phyloP scores from a whole-genome alignment of 148 eudicot species.

The Polygonum maritimum region DNA sequence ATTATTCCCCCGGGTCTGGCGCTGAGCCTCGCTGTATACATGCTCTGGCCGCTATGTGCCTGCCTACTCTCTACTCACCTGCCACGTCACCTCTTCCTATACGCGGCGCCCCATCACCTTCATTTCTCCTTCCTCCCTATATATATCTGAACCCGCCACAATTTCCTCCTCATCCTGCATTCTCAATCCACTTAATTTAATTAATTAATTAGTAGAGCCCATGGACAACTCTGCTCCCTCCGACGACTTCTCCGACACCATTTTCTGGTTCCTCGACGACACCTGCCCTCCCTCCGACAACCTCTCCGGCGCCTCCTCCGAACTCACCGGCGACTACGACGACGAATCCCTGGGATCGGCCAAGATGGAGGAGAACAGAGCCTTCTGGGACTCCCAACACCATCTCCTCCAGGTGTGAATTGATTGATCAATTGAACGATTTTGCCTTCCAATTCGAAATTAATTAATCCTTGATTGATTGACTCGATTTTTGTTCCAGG shows the following conservation, averaged over 20 bases:
- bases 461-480: neutral
- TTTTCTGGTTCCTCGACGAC: conserved; percentile 26
- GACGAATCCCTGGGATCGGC: conserved; percentile 4
- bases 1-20: neutral
- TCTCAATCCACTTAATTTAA: neutral
- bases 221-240: conserved; percentile 6
- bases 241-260: conserved; percentile 8
- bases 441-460: neutral
- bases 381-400: conserved; percentile 24
- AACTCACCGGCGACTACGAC: neutral
- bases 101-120: neutral
- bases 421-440: neutral
- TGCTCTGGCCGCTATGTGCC: neutral
- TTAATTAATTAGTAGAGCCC: neutral
- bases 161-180: neutral
- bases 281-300: conserved; percentile 1
- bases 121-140: neutral
- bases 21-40: neutral
- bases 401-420: conserved; percentile 12
- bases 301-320: neutral
- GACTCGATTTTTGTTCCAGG: neutral
- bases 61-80: neutral
- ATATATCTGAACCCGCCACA: neutral
- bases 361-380: conserved; percentile 17
- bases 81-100: neutral